phyloP scores from a whole-genome alignment of 306 rosid genomes.

The Neltuma alba region DNA sequence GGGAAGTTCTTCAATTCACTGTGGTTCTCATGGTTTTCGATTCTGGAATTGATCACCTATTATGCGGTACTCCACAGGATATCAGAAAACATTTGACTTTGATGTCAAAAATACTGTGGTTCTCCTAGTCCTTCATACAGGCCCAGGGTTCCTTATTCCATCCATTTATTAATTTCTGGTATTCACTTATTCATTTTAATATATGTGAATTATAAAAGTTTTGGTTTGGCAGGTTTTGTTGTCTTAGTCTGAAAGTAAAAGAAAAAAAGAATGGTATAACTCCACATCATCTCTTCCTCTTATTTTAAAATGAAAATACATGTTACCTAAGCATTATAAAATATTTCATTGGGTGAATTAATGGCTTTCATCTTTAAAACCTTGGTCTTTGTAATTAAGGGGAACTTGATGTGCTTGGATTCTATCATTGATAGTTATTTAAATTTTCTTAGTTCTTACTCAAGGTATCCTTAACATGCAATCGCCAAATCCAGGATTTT shows the following conservation, averaged over 20 bases:
- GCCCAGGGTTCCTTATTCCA: not conserved
- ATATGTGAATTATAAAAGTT: not conserved
- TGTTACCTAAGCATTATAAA: not conserved
- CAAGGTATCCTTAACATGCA: conserved; percentile 33
- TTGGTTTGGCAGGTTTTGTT: not conserved
- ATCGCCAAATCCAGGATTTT: not conserved
- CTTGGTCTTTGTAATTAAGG: not conserved
- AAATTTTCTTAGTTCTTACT: conserved; percentile 23
- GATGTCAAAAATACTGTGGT: conserved; percentile 19
- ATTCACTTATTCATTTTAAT: conserved; percentile 1
- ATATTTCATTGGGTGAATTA: not conserved
- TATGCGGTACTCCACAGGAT: not conserved
- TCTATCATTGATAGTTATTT: not conserved
- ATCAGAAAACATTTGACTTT: conserved; percentile 5
- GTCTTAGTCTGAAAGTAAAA: not conserved
- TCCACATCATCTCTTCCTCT: not conserved
- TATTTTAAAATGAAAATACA: not conserved
- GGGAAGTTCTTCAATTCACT: not conserved
- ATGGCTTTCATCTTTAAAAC: not conserved
- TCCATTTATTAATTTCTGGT: not conserved
- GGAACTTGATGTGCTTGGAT: not conserved
- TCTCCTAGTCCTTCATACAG: not conserved
- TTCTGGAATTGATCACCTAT: conserved; percentile 6
- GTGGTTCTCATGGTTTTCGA: conserved; percentile 3
- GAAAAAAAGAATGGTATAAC: not conserved